A percentile compares a stretch with the other conserved stretches of the same genome.
Conservation (phyloP, 495 filamentous ascomycete species). For the Apiosordaria backusii region DNA sequence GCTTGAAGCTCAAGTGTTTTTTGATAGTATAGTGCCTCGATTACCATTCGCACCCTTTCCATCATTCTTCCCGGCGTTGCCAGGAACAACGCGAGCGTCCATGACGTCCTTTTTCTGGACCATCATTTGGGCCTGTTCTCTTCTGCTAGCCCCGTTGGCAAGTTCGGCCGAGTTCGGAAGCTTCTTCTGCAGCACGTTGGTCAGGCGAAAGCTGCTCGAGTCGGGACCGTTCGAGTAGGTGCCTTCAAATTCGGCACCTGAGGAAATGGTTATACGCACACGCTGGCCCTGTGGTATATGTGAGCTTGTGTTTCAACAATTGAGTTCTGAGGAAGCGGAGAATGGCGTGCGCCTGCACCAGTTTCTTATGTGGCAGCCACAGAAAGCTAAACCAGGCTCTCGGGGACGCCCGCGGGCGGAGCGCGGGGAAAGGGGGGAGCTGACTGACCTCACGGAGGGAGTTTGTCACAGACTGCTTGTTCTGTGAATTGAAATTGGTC, state of each 20-base stretch:
- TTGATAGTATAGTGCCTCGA: constrained; percentile 10
- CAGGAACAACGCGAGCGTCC: constrained; percentile 59
- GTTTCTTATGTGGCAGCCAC: background rate
- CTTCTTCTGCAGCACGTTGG: constrained; percentile 73
- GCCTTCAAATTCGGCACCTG: constrained; percentile 70
- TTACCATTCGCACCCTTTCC: constrained; percentile 70
- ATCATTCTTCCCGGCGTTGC: constrained; percentile 38
- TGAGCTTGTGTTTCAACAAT: constrained; percentile 19
- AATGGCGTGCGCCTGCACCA: background rate
- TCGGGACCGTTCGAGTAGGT: constrained; percentile 56
- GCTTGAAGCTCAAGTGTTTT: background rate
- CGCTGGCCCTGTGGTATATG: constrained; percentile 55
- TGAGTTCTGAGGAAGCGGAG: background rate
- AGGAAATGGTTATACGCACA: constrained; percentile 64
- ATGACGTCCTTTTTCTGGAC: constrained; percentile 76
- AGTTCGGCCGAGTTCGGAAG: constrained; percentile 36
- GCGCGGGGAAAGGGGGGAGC: constrained; percentile 2
- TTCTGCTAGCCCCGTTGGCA: constrained; percentile 42
- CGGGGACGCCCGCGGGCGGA: background rate
- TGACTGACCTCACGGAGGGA: constrained; percentile 36
- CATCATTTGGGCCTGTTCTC: constrained; percentile 59
- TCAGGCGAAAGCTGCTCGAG: constrained; percentile 65
- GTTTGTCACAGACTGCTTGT: constrained; percentile 29
- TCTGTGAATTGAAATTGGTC: constrained; percentile 26
- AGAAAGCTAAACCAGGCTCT: background rate